Percentiles rank a stretch among this genome's conserved stretches.
These are phyloP conservation scores for Parathielavia hyrcaniae DNA, from an alignment of 495 filamentous ascomycete species.

Conservation along the genomic window DNA sequence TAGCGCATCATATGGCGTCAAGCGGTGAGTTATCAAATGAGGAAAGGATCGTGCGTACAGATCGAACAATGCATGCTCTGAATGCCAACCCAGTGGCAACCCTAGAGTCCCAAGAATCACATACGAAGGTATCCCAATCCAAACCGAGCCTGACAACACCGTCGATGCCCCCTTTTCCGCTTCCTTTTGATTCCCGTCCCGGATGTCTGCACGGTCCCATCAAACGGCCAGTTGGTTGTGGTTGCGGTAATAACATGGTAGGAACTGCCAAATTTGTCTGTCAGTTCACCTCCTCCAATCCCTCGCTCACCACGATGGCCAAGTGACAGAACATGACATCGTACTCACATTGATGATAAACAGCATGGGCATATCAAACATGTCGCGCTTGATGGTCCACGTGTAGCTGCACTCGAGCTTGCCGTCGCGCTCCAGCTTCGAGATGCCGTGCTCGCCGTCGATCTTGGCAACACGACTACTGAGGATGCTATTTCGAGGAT, in stretches of 20 bases:
- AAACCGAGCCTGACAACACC: constrained; percentile 11
- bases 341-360: constrained; percentile 90
- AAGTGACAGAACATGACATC: background rate
- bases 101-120: background rate
- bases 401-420: constrained; percentile 91
- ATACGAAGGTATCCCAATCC: constrained; percentile 6
- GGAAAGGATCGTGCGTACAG: background rate
- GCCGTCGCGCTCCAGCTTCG: constrained; percentile 74
- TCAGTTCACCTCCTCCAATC: background rate
- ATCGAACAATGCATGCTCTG: background rate
- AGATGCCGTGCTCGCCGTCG: constrained; percentile 69
- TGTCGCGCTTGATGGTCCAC: constrained; percentile 94
- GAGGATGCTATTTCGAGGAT: constrained; percentile 44
- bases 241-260: constrained; percentile 47
- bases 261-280: constrained; percentile 36
- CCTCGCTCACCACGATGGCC: background rate
- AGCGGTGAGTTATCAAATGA: background rate
- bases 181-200: constrained; percentile 9
- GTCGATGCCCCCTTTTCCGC: constrained; percentile 12
- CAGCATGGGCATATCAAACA: constrained; percentile 98
- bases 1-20: background rate
- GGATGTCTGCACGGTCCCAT: background rate
- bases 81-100: background rate
- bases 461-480: constrained; percentile 54
- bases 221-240: constrained; percentile 47